Conservation (phyloP, 129 eudicot genomes). For the Lonicera japonica region DNA sequence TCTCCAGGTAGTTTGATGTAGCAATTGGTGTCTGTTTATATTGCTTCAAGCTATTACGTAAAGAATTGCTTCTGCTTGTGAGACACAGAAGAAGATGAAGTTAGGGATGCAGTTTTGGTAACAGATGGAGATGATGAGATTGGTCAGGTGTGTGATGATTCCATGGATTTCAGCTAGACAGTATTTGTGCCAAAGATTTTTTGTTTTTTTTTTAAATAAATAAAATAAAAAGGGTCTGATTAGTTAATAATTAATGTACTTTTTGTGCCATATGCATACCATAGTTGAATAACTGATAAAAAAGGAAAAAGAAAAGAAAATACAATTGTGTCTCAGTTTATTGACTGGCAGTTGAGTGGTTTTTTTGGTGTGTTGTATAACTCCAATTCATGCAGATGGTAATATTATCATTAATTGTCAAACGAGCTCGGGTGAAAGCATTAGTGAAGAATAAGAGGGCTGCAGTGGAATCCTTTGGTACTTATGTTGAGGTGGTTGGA, state of each 20-base stretch:
- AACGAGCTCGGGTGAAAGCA: constrained; percentile 80
- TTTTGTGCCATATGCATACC: too few relatives aligned
- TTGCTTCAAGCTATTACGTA: constrained; percentile 14
- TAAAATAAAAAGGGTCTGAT: background rate
- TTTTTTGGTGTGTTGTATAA: background rate
- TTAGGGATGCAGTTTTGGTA: constrained; percentile 80
- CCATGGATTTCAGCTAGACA: background rate
- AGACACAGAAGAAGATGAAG: constrained; percentile 61
- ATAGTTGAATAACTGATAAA: too few relatives aligned
- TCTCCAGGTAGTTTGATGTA: constrained; percentile 37
- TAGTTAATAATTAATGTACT: too few relatives aligned
- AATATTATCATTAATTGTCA: constrained; percentile 73
- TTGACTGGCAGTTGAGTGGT: background rate
- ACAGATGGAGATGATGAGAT: constrained; percentile 91
- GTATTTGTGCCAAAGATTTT: background rate
- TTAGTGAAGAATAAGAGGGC: constrained; percentile 86
- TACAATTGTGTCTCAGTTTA: background rate
- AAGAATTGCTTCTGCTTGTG: constrained; percentile 15
- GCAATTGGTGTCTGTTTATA: background rate
- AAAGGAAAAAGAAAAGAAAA: background rate
- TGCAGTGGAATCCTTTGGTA: constrained; percentile 88
- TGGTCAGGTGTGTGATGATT: constrained; percentile 67
- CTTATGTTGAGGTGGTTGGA: constrained; percentile 82
- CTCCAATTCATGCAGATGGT: constrained; percentile 53
- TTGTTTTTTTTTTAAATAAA: too few relatives aligned